A percentile compares a stretch with the other conserved stretches of the same genome.
Evolutionary conservation across 148 eudicot species (phyloP).

Genomic region (Vaccinium myrtillus): DNA sequence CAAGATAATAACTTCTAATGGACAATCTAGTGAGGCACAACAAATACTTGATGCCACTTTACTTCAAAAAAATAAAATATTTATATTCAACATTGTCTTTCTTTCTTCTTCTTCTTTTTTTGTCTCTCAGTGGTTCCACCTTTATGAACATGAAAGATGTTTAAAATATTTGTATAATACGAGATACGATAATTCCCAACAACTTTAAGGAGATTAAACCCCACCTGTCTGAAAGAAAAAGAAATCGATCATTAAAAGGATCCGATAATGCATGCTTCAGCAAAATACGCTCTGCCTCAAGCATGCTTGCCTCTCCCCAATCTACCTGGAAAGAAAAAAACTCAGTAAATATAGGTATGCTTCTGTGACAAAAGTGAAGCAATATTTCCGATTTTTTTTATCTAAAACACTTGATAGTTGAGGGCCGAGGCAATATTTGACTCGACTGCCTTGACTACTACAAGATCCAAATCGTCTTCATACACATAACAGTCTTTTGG

Average conservation of each 20-base stretch:
- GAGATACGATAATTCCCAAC: not conserved
- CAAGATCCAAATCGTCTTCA: not conserved
- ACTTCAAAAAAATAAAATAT: not conserved
- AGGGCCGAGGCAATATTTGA: not conserved
- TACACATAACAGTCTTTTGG: not conserved
- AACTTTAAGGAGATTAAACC: not conserved
- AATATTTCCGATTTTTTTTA: not conserved
- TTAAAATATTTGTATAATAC: not conserved
- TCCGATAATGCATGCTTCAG: conserved; percentile 23
- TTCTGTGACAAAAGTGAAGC: not conserved
- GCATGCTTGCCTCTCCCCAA: conserved; percentile 32
- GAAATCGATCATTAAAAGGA: conserved; percentile 20
- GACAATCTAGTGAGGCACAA: not conserved
- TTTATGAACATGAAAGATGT: not conserved
- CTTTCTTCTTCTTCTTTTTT: not conserved
- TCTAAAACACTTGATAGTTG: not conserved
- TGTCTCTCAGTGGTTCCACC: not conserved
- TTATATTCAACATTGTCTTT: not conserved
- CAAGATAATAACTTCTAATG: not conserved
- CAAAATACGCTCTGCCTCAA: conserved; percentile 26
- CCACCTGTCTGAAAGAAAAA: conserved; percentile 30
- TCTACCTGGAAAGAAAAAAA: conserved; percentile 26
- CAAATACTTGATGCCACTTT: not conserved
- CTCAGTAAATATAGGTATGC: not conserved
- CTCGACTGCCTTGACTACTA: not conserved